Evolutionary conservation across 495 filamentous ascomycete genomes (phyloP), one percentile per base, ranked within the genome.

Genomic region (Talaromyces stipitatus): DNA sequence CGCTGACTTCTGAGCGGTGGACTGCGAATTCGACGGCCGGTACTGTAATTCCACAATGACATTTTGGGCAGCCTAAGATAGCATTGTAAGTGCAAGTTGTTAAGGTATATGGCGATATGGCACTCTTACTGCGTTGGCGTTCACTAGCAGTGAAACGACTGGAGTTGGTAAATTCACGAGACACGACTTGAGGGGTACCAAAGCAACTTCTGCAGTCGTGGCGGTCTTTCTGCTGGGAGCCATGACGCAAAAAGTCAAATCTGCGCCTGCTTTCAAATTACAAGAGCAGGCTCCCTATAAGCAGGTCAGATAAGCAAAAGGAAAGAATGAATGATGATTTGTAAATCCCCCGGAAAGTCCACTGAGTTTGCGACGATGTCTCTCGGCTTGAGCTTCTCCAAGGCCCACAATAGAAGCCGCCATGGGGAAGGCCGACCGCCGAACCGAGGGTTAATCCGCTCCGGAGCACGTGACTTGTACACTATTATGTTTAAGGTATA

Each of bases 91-190:
- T n/a, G n/a, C n/a, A n/a, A n/a, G n/a, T n/a, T n/a, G n/a, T n/a
- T n/a, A n/a, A n/a, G n/a, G n/a, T n/a, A n/a, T 52, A 32, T 16
- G 36, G 27, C 67, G 2, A 8, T 47, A 26, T 47, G n/a, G 18
- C 20, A 11, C 20, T 47, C 88, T 71, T 76, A 95, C 88, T 36
- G 91, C 88, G 70, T 97, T 95, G 58, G 90, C 82, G 70, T 88
- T 92, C 61, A 90, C 82, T 56, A 98, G 82, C 46, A 95, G 69
- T 12, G 84, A 82, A 46, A 91, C 89, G 24, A 97, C 77, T 3
- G 89, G 89, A n/a, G 86, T 69, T 27, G 94, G 94, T 16, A 98
- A 79, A 69, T 97, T 98, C 60, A 96, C 89, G 18, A 98, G 81
- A 71, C 94, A 97, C 66, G 86, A 96, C 73, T 95, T 95, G 9